Base-by-base conservation (phyloP, 108 stramenopile species). In the Skeletonema potamos region DNA sequence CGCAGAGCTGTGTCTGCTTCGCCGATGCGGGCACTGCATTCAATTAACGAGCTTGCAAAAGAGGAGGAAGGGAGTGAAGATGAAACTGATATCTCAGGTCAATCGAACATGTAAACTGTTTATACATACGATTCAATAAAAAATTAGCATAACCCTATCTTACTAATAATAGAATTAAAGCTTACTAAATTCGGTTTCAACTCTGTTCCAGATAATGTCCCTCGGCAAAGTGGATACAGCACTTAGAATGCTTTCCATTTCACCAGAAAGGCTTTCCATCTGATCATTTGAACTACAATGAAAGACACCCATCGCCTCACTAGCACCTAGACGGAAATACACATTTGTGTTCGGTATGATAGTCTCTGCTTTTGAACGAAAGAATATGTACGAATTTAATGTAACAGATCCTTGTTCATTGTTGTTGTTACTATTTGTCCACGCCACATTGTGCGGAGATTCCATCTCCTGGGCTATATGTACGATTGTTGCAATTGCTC, bases 301-400 rank as follows among this genome's bases (percentile, higher is more conserved):
- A 61, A 88, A 88, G 3, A 84, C 37, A 1, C 87, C 87, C 55
- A 88, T 72, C 77, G 78, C 76, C 70, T 88, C 87, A 54, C 81
- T 80, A 3, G 81, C 56, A 44, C 87, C 87, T 10, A 82, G 61
- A 32, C 80, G 43, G 43, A 32, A 72, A 72, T 1, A 32, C 24
- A 28, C 57, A 54, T 44, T 18, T 70, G 79, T 32, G 74, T 66
- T 34, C 28, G 24, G 33, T 24, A 34, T 59, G 79, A 76, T 60
- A 43, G 67, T 77, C 71, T 72, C 34, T 22, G 71, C 80, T 30
- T 75, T 73, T 20, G 83, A 82, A n/a, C 85, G 76, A 29, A 68
- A 76, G 64, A 87, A 87, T 10, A 85, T 34, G 48, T 77, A 85
- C 22, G 76, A 71, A 30, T 81, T 79, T 7, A 77, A 29, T 29